phyloP scores from a whole-genome alignment of 2,329 filamentous ascomycete species.

The Neofusicoccum ribis region DNA sequence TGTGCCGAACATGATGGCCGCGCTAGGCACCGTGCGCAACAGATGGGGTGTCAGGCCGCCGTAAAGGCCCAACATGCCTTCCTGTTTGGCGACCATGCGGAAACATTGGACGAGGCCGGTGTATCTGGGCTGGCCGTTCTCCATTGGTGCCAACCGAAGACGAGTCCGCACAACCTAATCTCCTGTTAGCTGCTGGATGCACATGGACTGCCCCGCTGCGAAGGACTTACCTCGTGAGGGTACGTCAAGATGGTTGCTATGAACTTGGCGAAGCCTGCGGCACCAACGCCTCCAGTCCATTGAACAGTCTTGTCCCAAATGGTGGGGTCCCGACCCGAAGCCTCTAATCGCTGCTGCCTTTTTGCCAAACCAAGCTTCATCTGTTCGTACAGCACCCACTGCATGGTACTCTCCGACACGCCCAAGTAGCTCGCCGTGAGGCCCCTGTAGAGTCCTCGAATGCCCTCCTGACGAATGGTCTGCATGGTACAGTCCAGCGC shows the following conservation, averaged over 20 bases:
- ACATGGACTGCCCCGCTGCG: not conserved
- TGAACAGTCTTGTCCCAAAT: slow-evolving; percentile 73
- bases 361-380: slow-evolving; percentile 74
- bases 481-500: slow-evolving; percentile 85
- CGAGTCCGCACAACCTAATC: slow-evolving; percentile 74
- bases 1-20: slow-evolving; percentile 96
- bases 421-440: slow-evolving; percentile 90
- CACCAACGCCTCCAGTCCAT: slow-evolving; percentile 76
- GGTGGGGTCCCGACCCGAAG: slow-evolving; percentile 63
- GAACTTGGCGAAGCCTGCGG: slow-evolving; percentile 82
- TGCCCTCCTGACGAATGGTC: slow-evolving; percentile 76
- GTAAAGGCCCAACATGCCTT: slow-evolving; percentile 82
- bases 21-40: slow-evolving; percentile 85
- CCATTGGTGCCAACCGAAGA: slow-evolving; percentile 78
- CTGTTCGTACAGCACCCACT: slow-evolving; percentile 94
- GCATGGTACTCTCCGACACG: slow-evolving; percentile 83
- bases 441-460: slow-evolving; percentile 82
- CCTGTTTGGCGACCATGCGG: slow-evolving; percentile 81
- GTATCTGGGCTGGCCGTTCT: slow-evolving; percentile 74
- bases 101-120: slow-evolving; percentile 88
- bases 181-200: not conserved
- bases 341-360: slow-evolving; percentile 57
- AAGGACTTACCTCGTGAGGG: slow-evolving; percentile 74
- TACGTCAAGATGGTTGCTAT: slow-evolving; percentile 83
- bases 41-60: slow-evolving; percentile 90